Base-by-base conservation (phyloP, 2,329 filamentous ascomycete genomes). In the Neodidymelliopsis sp. region DNA sequence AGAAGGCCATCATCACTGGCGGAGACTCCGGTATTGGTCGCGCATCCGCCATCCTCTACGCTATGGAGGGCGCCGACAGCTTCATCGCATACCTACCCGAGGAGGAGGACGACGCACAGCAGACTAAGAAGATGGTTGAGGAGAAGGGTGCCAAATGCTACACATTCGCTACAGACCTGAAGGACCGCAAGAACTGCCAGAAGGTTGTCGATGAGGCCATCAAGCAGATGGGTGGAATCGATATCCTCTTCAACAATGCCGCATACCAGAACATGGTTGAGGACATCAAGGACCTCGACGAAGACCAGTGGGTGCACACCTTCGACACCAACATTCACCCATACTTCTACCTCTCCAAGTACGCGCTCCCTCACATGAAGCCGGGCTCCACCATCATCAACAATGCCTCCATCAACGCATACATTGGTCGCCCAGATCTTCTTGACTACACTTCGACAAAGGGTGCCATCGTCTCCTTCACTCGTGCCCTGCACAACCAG, bases 311-410 rank as follows among this genome's bases (percentile, higher is more conserved):
- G 89, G 63, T 86, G 40, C 79, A 85, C 50, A 93, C 89, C 0
- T 93, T 95, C 75, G 80, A 90, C 72, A 89, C 85, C 36, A 95
- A 94, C 75, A 91, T 94, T 64, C 87, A 93, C 72, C 82, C 88
- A 3, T 87, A 85, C 77, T 94, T 91, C 79, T 93, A 86, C 75
- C 78, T 93, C 25, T 81, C 89, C 52, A 94, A 94, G 71, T 90
- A 92, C 66, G 75, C 81, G 10, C 78, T 94, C 9, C 85, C 84
- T 0, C 87, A 92, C 72, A 88, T 94, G 84, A 82, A 84, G 65
- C 71, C 73, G n/a, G 90, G 90, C 25, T 81, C 84, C 46, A 85
- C 84, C 19, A 91, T 95, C 70, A 91, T 95, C 80, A 94, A 93
- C 77, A 91, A 90, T 68, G 86, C 89, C 33, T 91, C 88, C 23